Conservation (phyloP, 2,329 filamentous ascomycete species). For the Cladosporium sp. region DNA sequence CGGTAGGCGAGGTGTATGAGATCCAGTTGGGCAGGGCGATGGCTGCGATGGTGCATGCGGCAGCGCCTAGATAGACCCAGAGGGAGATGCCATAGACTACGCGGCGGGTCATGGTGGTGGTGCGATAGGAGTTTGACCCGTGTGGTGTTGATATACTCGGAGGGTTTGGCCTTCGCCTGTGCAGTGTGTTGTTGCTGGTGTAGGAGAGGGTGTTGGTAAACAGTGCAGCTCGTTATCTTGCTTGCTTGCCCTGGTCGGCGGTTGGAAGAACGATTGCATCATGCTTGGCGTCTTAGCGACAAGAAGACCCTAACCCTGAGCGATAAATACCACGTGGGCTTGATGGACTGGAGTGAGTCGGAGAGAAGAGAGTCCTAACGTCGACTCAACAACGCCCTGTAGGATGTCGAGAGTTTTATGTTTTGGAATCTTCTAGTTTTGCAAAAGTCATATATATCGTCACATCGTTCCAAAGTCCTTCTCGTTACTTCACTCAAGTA, state of each 20-base stretch:
- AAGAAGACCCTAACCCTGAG: not conserved
- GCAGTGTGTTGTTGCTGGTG: not conserved
- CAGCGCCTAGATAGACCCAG: conserved; percentile 56
- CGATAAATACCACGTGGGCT: not conserved
- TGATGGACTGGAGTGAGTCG: not conserved
- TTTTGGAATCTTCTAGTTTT: conserved; percentile 6
- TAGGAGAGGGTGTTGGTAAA: not conserved
- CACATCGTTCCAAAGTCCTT: too few relatives aligned
- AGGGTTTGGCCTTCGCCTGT: not conserved
- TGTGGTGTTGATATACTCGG: not conserved
- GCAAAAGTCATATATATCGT: not conserved
- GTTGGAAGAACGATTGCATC: not conserved
- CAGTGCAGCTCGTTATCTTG: not conserved
- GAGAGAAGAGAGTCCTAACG: conserved; percentile 7
- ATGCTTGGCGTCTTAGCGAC: conserved; percentile 4
- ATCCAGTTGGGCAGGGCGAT: conserved; percentile 73
- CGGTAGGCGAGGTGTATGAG: conserved; percentile 47
- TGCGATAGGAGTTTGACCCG: not conserved
- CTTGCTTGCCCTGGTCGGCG: not conserved
- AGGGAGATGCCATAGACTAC: conserved; percentile 52
- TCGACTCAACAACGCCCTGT: not conserved
- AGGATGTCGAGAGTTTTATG: not conserved
- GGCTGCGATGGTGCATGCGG: conserved; percentile 68
- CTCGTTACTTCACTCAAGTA: too few relatives aligned
- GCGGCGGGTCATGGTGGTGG: conserved; percentile 47